Base-by-base conservation (phyloP, 192 early-diverging fungal genomes). In the Spizellomyces sp. region DNA sequence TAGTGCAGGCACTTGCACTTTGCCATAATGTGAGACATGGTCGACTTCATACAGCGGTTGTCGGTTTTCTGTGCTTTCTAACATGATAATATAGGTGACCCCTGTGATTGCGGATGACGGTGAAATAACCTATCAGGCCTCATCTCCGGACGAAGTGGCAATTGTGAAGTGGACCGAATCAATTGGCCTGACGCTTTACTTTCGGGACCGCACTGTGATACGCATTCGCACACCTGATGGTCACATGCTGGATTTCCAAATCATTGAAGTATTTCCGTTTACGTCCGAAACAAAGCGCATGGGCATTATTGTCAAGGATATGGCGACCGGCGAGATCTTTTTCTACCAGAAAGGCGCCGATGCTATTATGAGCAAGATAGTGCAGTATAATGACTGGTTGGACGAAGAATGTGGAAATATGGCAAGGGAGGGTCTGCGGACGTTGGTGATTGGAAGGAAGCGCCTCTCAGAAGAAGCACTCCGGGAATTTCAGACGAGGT, bases 321-420 rank as follows among this genome's bases (percentile, higher is more conserved):
- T 78, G 52, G 61, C 74, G 4, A 86, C 87, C 0, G 84, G 87
- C 9, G 94, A 96, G 59, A 92, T 96, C 55, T 81, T 78, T 15
- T 98, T 98, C 78, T 91, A 91, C 68, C 87, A 95, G 76, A 98
- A 98, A 84, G 96, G 96, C 41, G 96, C 96, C 0, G 95, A 96
- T 80, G 85, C 87, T 0, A 92, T 98, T 4, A 96, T 96, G 95
- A 75, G 83, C 61, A 83, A 81, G 57, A 94, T 95, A 73, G 94
- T 96, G 21, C 87, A 91, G 76, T 91, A 90, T 76, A 96, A 94
- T 79, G 93, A 96, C 75, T 96, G 96, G 96, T 78, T 98, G 21
- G 96, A 98, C 45, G 96, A 98, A 80, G 95, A 96, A 80, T 96
- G 94, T 75, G 94, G 91, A 43, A 96, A 95, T 70, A 96, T 98